These are phyloP conservation scores for Trichosporon ovoides DNA, from an alignment of 1,284 basidiomycete species.

Conservation along the genomic window DNA sequence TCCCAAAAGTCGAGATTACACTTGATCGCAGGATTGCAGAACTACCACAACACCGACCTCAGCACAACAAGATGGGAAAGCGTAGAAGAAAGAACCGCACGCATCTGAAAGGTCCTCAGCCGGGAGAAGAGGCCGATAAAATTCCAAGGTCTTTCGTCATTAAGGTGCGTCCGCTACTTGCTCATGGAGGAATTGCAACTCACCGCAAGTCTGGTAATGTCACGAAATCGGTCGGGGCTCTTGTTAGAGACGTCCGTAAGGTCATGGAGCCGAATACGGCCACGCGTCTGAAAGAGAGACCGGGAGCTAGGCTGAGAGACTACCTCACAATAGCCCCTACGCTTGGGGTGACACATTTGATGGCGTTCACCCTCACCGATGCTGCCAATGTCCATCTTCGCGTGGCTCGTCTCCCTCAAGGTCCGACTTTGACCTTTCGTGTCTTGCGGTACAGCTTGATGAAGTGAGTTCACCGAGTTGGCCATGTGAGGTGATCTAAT, in stretches of 20 bases:
- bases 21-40: neutral
- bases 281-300: slow-evolving; percentile 78
- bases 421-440: slow-evolving; percentile 90
- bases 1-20: slow-evolving; percentile 1
- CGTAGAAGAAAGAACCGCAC: slow-evolving; percentile 76
- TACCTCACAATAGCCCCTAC: slow-evolving; percentile 91
- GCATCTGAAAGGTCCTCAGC: slow-evolving; percentile 62
- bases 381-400: slow-evolving; percentile 73
- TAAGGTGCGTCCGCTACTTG: slow-evolving; percentile 51
- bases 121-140: slow-evolving; percentile 44
- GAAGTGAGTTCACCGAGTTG: slow-evolving; percentile 50
- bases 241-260: slow-evolving; percentile 86
- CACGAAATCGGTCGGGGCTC: slow-evolving; percentile 74
- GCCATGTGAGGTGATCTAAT: slow-evolving; percentile 2
- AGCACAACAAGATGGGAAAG: slow-evolving; percentile 56
- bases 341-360: slow-evolving; percentile 84
- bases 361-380: slow-evolving; percentile 84
- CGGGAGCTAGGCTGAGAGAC: slow-evolving; percentile 88
- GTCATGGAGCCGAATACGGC: slow-evolving; percentile 99
- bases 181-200: neutral
- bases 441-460: slow-evolving; percentile 87
- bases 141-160: slow-evolving; percentile 68
- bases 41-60: neutral
- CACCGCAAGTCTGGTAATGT: slow-evolving; percentile 73
- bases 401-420: slow-evolving; percentile 78